Evolutionary conservation across 2,329 filamentous ascomycete species (phyloP), one percentile per base, ranked within the genome.

Genomic region (Arthroderma sp.): DNA sequence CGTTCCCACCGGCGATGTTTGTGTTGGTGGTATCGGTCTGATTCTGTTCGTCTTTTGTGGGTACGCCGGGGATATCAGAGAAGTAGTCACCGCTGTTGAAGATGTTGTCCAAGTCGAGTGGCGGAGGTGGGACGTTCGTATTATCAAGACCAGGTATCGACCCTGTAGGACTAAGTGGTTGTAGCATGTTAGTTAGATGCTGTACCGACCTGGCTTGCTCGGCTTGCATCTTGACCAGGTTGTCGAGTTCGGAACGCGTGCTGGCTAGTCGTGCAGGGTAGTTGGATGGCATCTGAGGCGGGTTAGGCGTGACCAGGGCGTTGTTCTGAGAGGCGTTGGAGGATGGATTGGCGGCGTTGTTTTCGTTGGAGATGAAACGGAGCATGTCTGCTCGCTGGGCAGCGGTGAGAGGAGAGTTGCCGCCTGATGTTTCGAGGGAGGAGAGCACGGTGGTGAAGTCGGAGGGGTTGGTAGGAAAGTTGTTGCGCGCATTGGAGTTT

Each of bases 91-190:
- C 72, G 57, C 71, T 77, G 61, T 80, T 77, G 59, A 83, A 77
- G 60, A 83, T 80, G n/a, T 74, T 72, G 61, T 81, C 79, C 2
- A 83, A 73, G 60, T 83, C 80, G 38, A 82, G 72, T 2, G 72
- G 68, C 0, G 74, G 72, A 25, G 73, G 73, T 4, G 70, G 71
- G 1, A 78, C 67, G 7, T 41, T 17, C 37, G 65, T 70, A 13
- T 68, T 68, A 25, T 61, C 66, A 4, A 93, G 70, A 3, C 87
- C 87, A 1, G 88, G 87, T 37, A 95, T 87, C 15, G 81, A 80
- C 3, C 88, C 89, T 0, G 82, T 87, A 0, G 90, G 90, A 65
- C 85, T 91, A 11, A 95, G 77, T 0, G 90, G 90, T 5, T 87
- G 84, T 6, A 96, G 78, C 15, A 89, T 75, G 57, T 82, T 83